Evolutionary conservation across 2,329 filamentous ascomycete genomes (phyloP).

Genomic region (Boeremia lycopersici): DNA sequence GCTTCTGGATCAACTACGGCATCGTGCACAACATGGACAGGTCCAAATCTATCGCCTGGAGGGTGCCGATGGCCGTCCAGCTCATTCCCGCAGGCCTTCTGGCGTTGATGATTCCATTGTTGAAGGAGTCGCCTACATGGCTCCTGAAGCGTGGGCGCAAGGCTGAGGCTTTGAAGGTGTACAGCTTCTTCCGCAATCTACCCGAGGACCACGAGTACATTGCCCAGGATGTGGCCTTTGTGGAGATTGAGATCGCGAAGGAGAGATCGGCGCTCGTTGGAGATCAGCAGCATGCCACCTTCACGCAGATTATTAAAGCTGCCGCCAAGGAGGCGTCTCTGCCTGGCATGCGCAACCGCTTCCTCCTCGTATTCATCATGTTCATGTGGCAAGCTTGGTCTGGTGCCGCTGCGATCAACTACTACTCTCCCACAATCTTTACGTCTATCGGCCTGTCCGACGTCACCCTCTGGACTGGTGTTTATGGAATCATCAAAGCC

Average conservation of each 20-base stretch:
- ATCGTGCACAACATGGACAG: conserved; percentile 53
- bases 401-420: conserved; percentile 62
- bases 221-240: conserved; percentile 72
- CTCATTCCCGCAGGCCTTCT: conserved; percentile 70
- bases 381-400: conserved; percentile 64
- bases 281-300: conserved; percentile 32
- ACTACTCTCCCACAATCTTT: conserved; percentile 77
- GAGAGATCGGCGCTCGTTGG: conserved; percentile 32
- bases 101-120: conserved; percentile 50
- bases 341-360: conserved; percentile 59
- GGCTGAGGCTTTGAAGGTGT: conserved; percentile 50
- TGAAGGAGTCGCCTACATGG: conserved; percentile 54
- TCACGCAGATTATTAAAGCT: conserved; percentile 37
- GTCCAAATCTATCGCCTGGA: conserved; percentile 51
- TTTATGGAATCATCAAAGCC: conserved; percentile 60
- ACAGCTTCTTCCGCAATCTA: conserved; percentile 70
- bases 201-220: conserved; percentile 68
- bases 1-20: conserved; percentile 57
- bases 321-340: conserved; percentile 42
- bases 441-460: conserved; percentile 65
- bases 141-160: conserved; percentile 50
- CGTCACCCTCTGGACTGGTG: conserved; percentile 59
- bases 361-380: conserved; percentile 74
- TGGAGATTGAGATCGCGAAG: conserved; percentile 68
- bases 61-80: conserved; percentile 64